Evolutionary conservation across 1,284 basidiomycete genomes (phyloP).

Genomic region (Melanopsichium pennsylvanicum): DNA sequence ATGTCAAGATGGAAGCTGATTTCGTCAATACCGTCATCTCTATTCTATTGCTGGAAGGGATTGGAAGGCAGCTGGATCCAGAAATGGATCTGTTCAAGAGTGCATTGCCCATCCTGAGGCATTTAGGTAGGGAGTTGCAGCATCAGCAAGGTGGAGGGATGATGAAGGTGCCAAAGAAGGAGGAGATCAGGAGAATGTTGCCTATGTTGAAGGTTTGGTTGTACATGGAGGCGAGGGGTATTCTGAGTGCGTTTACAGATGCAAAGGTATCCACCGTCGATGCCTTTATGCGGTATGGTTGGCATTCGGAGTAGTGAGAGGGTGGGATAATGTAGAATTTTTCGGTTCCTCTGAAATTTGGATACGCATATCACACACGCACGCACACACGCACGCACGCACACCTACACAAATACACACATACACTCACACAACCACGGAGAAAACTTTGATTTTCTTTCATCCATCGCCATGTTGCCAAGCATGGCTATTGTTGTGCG

Average conservation of each 20-base stretch:
- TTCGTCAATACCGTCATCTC: conserved; percentile 98
- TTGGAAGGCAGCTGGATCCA: conserved; percentile 92
- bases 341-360: too few species aligned
- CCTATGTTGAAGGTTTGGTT: conserved; percentile 62
- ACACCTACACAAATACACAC: too few species aligned
- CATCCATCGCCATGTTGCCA: not conserved
- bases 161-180: conserved; percentile 33
- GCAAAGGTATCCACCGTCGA: conserved; percentile 50
- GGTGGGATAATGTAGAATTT: too few species aligned
- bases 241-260: conserved; percentile 42
- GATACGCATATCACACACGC: too few species aligned
- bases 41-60: conserved; percentile 91
- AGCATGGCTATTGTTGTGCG: too few species aligned
- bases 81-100: conserved; percentile 73
- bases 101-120: conserved; percentile 61
- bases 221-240: conserved; percentile 53
- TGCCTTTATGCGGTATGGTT: conserved; percentile 61
- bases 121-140: conserved; percentile 50
- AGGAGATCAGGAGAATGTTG: conserved; percentile 28
- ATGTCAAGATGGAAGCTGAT: conserved; percentile 98
- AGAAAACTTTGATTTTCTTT: too few species aligned
- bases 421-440: too few species aligned
- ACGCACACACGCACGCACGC: too few species aligned
- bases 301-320: conserved; percentile 49
- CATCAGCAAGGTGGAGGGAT: conserved; percentile 23